Base-by-base conservation (phyloP, 2,329 filamentous ascomycete genomes). In the Phaeoacremonium minimum region DNA sequence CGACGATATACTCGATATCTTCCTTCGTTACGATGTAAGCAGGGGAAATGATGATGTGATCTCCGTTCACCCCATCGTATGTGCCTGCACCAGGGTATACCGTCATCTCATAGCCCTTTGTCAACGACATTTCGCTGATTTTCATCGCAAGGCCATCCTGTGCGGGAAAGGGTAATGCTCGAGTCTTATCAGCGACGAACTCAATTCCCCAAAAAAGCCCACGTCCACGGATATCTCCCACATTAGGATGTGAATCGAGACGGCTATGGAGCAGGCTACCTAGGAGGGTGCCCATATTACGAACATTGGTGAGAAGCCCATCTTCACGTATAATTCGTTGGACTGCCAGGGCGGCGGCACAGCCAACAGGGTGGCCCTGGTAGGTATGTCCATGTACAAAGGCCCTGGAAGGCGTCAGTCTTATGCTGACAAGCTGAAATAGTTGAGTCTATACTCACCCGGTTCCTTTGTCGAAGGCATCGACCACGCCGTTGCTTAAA, bases 1-100 rank as follows among this genome's bases (percentile, higher is more conserved):
- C 60, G 3, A 77, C 77, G 33, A 85, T 73, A 20, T 58, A 54
- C 36, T 75, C 65, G 35, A 85, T 61, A 15, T 84, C 77, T 7
- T 64, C 64, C 30, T 60, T 58, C 1, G 70, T 77, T 15, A 82
- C 67, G 30, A 75, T 87, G 57, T 80, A 87, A 1, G 85, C 71
- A 5, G 85, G 85, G 2, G 83, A 75, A 9, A 90, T 49, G 17
- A 89, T 67, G 22, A 87, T 63, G 54, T 87, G 82, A 49, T 90
- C 85, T 8, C 85, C 84, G 2, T 53, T 52, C 2, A 73, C 66
- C 30, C 85, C 69, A 46, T 71, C 79, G 0, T 66, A 74, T 0
- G 77, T 78, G 2, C 83, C 83, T 1, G 63, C 61, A 0, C 80
- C 81, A 2, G 78, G 77, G 51, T 87, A 87, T 4, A 87, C 51